Evolutionary conservation across 2,329 filamentous ascomycete species (phyloP).

Genomic region (Aphanoascus verrucosus): DNA sequence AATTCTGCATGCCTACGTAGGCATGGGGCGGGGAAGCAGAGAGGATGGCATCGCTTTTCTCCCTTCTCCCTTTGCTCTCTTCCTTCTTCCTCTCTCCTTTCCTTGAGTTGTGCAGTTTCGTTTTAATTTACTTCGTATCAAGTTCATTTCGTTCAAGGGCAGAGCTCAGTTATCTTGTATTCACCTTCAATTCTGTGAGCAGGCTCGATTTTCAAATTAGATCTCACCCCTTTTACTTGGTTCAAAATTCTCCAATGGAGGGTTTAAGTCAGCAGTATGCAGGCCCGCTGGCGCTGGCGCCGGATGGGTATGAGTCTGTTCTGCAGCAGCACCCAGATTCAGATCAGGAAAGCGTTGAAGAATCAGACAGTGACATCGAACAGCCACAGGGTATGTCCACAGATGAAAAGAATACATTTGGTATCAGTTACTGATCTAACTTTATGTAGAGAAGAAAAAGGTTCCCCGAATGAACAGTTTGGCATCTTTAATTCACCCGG

Average conservation of each 20-base stretch:
- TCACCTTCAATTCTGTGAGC: background rate
- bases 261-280: background rate
- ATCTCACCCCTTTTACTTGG: background rate
- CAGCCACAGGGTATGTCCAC: background rate
- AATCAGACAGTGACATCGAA: no score
- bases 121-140: background rate
- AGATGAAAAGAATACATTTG: background rate
- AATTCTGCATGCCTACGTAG: constrained; percentile 31
- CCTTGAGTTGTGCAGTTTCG: background rate
- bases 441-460: background rate
- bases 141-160: background rate
- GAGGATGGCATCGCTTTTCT: background rate
- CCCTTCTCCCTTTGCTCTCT: background rate
- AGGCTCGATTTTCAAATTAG: background rate
- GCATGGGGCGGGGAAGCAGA: background rate
- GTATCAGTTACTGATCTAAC: background rate
- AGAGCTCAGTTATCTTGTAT: background rate
- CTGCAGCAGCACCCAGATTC: no score
- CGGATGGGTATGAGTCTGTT: background rate
- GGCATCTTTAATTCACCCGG: background rate
- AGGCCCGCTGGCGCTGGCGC: background rate
- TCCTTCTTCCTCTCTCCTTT: background rate
- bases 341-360: no score
- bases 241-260: no score
- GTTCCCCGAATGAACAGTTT: constrained; percentile 2